Percentiles rank a stretch among this genome's conserved stretches.
These are phyloP conservation scores for Catenaria anguillulae DNA, from an alignment of 371 early-diverging fungal genomes.

Conservation along the genomic window DNA sequence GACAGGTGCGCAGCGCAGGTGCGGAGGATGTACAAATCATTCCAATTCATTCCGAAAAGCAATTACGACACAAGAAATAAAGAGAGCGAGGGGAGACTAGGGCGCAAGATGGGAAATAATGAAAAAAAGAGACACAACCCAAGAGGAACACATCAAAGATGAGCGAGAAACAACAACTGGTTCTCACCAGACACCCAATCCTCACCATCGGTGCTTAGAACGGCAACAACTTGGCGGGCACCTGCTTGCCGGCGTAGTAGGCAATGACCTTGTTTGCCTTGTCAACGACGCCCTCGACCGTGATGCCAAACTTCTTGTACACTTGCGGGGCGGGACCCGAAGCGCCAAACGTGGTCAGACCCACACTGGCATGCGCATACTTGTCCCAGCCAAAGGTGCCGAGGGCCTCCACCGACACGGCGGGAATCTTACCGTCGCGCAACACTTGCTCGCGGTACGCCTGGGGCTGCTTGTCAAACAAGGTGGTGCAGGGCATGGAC, in stretches of 20 bases:
- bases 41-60: no score
- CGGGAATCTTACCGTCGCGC: conserved; percentile 55
- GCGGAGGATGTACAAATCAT: no score
- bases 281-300: conserved; percentile 52
- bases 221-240: not conserved
- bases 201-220: no score
- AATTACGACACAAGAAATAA: no score
- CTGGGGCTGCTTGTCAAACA: conserved; percentile 81
- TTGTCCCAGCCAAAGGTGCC: conserved; percentile 87
- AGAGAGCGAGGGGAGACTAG: no score
- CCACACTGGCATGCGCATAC: conserved; percentile 83
- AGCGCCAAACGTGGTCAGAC: conserved; percentile 90
- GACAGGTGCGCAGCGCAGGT: no score
- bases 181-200: no score
- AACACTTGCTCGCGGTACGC: conserved; percentile 81
- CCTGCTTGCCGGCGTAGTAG: conserved; percentile 27
- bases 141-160: no score
- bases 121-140: no score
- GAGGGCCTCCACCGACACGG: conserved; percentile 88
- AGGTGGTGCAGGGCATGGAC: conserved; percentile 87
- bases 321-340: conserved; percentile 68
- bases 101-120: no score
- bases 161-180: no score
- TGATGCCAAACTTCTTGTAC: conserved; percentile 69
- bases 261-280: conserved; percentile 64